Conservation (phyloP, 169 alveolate genomes). For the Cryptosporidium andersoni region DNA sequence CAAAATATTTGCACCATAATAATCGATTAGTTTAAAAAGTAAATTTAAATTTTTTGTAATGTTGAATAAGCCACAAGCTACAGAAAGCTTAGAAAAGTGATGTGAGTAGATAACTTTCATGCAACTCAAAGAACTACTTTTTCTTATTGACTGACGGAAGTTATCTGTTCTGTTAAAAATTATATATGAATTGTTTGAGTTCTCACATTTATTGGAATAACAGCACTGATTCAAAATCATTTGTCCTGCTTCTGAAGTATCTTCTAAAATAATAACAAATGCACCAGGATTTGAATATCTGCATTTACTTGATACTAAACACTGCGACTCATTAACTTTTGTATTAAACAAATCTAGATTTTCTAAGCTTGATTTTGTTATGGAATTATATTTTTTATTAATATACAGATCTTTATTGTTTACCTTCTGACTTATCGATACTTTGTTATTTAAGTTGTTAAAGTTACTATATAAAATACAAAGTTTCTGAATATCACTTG, state of each 20-base stretch:
- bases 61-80: constrained; percentile 28
- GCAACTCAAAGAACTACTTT: background rate
- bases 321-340: background rate
- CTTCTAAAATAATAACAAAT: constrained; percentile 37
- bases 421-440: background rate
- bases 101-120: constrained; percentile 25
- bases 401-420: background rate
- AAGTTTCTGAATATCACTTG: constrained; percentile 30
- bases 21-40: constrained; percentile 7
- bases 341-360: background rate
- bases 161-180: constrained; percentile 10
- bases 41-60: constrained; percentile 7
- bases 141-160: constrained; percentile 5
- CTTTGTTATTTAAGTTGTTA: constrained; percentile 1
- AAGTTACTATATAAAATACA: constrained; percentile 17
- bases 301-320: background rate
- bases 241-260: constrained; percentile 51
- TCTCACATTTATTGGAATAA: constrained; percentile 8
- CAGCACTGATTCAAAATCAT: constrained; percentile 20
- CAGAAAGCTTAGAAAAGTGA: constrained; percentile 23
- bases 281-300: constrained; percentile 36
- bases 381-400: background rate
- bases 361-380: background rate
- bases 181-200: constrained; percentile 27
- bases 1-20: constrained; percentile 53